These are phyloP conservation scores for Tetracladium setigerum DNA, from an alignment of 495 filamentous ascomycete species.

Conservation along the genomic window DNA sequence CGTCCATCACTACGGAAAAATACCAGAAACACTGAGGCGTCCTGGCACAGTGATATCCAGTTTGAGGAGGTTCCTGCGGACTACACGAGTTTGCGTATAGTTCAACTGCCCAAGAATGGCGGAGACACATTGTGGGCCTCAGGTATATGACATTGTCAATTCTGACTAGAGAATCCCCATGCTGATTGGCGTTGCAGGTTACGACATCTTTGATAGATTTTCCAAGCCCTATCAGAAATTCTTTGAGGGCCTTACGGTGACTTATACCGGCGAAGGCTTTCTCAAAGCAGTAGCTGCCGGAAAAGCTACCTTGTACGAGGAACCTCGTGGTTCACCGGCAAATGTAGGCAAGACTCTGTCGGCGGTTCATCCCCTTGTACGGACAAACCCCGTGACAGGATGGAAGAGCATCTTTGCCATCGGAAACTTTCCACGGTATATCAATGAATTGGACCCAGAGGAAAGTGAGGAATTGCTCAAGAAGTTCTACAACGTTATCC, in stretches of 20 bases:
- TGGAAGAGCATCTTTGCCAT: slow-evolving; percentile 68
- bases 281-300: slow-evolving; percentile 43
- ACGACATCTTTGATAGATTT: slow-evolving; percentile 70
- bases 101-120: slow-evolving; percentile 55
- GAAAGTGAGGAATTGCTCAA: slow-evolving; percentile 62
- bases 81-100: slow-evolving; percentile 52
- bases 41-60: slow-evolving; percentile 60
- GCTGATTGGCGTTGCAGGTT: slow-evolving; percentile 32
- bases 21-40: slow-evolving; percentile 15
- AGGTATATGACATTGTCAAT: slow-evolving; percentile 28
- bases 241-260: slow-evolving; percentile 60
- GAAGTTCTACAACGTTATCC: slow-evolving; percentile 56
- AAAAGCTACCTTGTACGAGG: slow-evolving; percentile 45
- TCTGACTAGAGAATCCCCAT: neutral
- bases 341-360: slow-evolving; percentile 55
- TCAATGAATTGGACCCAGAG: slow-evolving; percentile 59
- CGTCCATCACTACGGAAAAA: slow-evolving; percentile 29
- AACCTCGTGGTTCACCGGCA: slow-evolving; percentile 52
- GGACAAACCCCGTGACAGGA: slow-evolving; percentile 49
- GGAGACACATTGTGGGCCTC: slow-evolving; percentile 67
- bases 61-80: slow-evolving; percentile 59
- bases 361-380: slow-evolving; percentile 62
- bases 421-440: slow-evolving; percentile 68
- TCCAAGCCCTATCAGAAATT: slow-evolving; percentile 54
- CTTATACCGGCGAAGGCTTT: slow-evolving; percentile 52